A percentile compares a stretch with the other conserved stretches of the same genome.
Conservation (phyloP, 805 yeast species). For the Geotrichum ghanense region DNA sequence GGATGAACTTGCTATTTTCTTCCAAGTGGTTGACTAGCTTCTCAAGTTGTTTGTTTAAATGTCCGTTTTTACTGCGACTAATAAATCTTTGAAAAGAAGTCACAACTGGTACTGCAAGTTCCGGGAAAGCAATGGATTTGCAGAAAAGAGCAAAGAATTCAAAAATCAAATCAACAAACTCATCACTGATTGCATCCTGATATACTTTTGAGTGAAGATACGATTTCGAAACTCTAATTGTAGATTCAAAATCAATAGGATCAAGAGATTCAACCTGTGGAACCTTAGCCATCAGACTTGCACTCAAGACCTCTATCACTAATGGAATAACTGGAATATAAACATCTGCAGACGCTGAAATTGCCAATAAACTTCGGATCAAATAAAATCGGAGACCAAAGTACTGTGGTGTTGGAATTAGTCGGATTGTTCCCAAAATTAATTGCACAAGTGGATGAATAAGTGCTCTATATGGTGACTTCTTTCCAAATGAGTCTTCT, state of each 20-base stretch:
- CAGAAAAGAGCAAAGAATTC: constrained; percentile 78
- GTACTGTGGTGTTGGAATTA: constrained; percentile 88
- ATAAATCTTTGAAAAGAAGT: constrained; percentile 69
- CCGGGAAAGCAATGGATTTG: constrained; percentile 89
- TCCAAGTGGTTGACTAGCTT: constrained; percentile 68
- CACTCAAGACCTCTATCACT: constrained; percentile 65
- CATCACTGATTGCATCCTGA: constrained; percentile 82
- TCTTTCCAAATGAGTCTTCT: constrained; percentile 39
- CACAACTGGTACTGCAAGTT: constrained; percentile 73
- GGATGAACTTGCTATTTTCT: constrained; percentile 57
- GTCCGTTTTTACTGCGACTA: constrained; percentile 35
- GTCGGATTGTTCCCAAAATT: constrained; percentile 77
- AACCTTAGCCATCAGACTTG: constrained; percentile 60
- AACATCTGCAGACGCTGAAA: constrained; percentile 79
- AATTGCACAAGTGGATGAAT: constrained; percentile 94
- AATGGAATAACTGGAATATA: constrained; percentile 87
- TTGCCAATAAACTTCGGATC: constrained; percentile 67
- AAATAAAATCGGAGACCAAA: constrained; percentile 88
- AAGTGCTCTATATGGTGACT: constrained; percentile 40
- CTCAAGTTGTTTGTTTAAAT: constrained; percentile 63
- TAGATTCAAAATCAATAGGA: constrained; percentile 78
- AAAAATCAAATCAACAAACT: constrained; percentile 64
- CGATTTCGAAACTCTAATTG: constrained; percentile 71
- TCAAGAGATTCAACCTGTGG: constrained; percentile 22
- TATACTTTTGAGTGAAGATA: constrained; percentile 73